A percentile compares a stretch with the other conserved stretches of the same genome.
phyloP scores from a whole-genome alignment of 139 green algal genomes.

The Chlorella ohadii region DNA sequence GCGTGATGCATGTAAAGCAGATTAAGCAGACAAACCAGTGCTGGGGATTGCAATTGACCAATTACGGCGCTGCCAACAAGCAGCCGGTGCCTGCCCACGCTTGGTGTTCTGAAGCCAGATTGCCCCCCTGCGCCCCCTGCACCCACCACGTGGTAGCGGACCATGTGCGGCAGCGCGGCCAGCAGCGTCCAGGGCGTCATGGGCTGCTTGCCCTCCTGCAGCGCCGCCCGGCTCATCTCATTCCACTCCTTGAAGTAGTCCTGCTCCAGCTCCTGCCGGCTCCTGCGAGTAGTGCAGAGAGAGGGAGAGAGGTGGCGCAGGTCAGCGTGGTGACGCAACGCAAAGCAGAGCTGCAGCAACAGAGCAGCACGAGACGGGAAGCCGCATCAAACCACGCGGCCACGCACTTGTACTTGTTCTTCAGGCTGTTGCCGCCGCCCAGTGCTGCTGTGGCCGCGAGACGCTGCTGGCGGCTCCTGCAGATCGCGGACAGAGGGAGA shows the following conservation, averaged over 20 bases:
- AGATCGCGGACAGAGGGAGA: too few relatives aligned
- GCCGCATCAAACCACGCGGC: too few relatives aligned
- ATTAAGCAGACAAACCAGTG: too few relatives aligned
- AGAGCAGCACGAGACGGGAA: too few relatives aligned
- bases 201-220: conserved; percentile 12
- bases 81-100: too few relatives aligned
- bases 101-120: too few relatives aligned
- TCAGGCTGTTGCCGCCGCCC: not conserved
- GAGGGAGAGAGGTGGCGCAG: too few relatives aligned
- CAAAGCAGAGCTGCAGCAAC: not conserved
- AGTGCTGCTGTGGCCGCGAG: not conserved
- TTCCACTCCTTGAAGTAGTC: conserved; percentile 46
- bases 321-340: not conserved
- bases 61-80: too few relatives aligned
- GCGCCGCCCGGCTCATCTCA: not conserved
- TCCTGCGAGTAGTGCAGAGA: conserved; percentile 18
- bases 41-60: too few relatives aligned
- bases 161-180: conserved; percentile 19
- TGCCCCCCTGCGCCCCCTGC: too few relatives aligned
- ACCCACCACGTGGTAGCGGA: conserved; percentile 31
- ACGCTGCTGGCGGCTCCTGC: not conserved
- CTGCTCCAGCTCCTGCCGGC: conserved; percentile 29
- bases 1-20: too few relatives aligned
- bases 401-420: conserved; percentile 45
- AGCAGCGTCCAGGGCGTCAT: conserved; percentile 31